Conservation (phyloP, 208 protist genomes). For the Trypanosoma brucei region DNA sequence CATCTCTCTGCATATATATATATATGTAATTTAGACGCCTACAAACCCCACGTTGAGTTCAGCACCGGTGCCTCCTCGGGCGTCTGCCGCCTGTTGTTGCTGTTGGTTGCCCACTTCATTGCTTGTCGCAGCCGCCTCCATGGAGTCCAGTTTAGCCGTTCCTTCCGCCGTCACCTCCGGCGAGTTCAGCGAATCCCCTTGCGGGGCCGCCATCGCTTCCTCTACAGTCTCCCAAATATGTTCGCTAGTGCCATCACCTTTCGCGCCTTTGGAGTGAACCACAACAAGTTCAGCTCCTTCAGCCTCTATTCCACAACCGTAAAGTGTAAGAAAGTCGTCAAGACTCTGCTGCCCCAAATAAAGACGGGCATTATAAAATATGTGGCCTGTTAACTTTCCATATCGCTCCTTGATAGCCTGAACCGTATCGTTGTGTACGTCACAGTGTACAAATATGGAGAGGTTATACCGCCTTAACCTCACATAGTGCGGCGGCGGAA, state of each 20-base stretch:
- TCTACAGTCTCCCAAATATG: slow-evolving; percentile 68
- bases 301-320: slow-evolving; percentile 68
- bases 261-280: slow-evolving; percentile 63
- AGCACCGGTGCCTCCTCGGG: background rate
- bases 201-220: slow-evolving; percentile 53
- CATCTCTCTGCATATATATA: background rate
- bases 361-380: slow-evolving; percentile 73
- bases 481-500: slow-evolving; percentile 67
- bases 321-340: slow-evolving; percentile 73
- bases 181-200: background rate
- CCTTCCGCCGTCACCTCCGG: background rate
- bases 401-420: slow-evolving; percentile 87
- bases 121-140: slow-evolving; percentile 1
- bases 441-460: slow-evolving; percentile 87
- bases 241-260: slow-evolving; percentile 43
- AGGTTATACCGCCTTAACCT: slow-evolving; percentile 71
- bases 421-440: slow-evolving; percentile 87
- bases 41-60: slow-evolving; percentile 12
- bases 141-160: background rate
- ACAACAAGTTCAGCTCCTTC: slow-evolving; percentile 83
- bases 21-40: slow-evolving; percentile 3
- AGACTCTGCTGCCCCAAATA: slow-evolving; percentile 75
- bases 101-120: slow-evolving; percentile 9
- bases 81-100: slow-evolving; percentile 2
- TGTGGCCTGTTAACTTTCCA: slow-evolving; percentile 77